Evolutionary conservation across 2,329 filamentous ascomycete species (phyloP).

Genomic region (Aureobasidium sp.): DNA sequence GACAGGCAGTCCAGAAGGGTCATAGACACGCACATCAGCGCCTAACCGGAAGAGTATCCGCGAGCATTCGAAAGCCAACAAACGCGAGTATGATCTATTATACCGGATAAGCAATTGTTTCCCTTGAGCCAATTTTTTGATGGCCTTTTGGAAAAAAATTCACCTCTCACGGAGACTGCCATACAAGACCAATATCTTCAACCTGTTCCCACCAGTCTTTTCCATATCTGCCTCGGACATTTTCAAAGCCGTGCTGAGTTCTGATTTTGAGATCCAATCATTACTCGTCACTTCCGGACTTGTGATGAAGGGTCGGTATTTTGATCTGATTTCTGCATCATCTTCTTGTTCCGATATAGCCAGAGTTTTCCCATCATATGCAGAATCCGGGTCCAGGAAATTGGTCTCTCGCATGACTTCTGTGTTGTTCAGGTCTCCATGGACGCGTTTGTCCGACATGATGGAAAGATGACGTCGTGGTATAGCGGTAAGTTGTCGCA

Average conservation of each 20-base stretch:
- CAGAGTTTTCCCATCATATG: constrained; percentile 28
- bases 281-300: constrained; percentile 29
- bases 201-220: constrained; percentile 30
- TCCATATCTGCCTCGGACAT: constrained; percentile 46
- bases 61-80: constrained; percentile 54
- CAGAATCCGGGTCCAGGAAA: constrained; percentile 17
- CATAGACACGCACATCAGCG: constrained; percentile 58
- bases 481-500: neutral
- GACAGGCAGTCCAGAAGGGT: constrained; percentile 53
- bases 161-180: constrained; percentile 49
- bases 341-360: constrained; percentile 44
- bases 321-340: constrained; percentile 37
- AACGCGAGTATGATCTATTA: constrained; percentile 51
- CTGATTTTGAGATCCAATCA: constrained; percentile 53
- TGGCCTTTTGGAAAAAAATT: no score
- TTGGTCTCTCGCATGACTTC: constrained; percentile 19
- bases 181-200: constrained; percentile 55
- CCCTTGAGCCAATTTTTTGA: no score
- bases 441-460: neutral
- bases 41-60: constrained; percentile 58
- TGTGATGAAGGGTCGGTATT: constrained; percentile 54
- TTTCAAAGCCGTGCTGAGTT: constrained; percentile 47
- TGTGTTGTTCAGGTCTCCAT: constrained; percentile 25
- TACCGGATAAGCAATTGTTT: no score
- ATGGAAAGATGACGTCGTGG: neutral